Evolutionary conservation across 2,329 filamentous ascomycete genomes (phyloP), one percentile per base, ranked within the genome.

Genomic region (Tympanopsis confertula): DNA sequence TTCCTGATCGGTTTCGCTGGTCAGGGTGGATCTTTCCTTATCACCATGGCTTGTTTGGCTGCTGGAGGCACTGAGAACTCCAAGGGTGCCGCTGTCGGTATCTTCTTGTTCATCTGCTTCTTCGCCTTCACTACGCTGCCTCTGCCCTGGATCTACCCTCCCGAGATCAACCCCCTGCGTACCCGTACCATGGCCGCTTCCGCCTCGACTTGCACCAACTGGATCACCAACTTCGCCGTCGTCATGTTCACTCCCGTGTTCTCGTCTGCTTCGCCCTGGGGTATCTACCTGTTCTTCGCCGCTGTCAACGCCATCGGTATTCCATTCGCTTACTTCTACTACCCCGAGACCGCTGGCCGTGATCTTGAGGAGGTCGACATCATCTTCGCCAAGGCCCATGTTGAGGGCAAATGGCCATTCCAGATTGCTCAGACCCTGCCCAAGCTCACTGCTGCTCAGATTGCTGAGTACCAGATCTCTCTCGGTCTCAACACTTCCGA

Each of bases 121-220:
- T 80, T 78, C 50, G 73, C 70, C 32, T 60, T 69, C 37, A 69
- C 68, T 14, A 78, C 71, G 71, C 61, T 78, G 35, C 70, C 71
- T 17, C 71, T 78, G 53, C 69, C 72, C 5, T 78, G 72, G 73
- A 55, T 78, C 7, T 78, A 75, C 53, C 69, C 73, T 3, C 71
- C 74, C 35, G 74, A 79, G 47, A 68, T 78, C 45, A 71, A 71
- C 44, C 69, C 74, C 20, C 54, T 79, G 42, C 63, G 67, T 42
- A 78, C 74, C 36, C 68, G 74, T 42, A 74, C 70, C 13, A 73
- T 74, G 13, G 73, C 74, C 36, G 81, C 81, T 48, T 78, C 78
- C 1, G 56, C 81, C 26, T 71, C 71, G 2, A 82, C 76, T 0
- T 70, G 68, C 35, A 68, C 66, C 26, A 77, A 76, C 54, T 76